Evolutionary conservation across 2,329 filamentous ascomycete species (phyloP).

Genomic region (Pseudogymnoascus sp.): DNA sequence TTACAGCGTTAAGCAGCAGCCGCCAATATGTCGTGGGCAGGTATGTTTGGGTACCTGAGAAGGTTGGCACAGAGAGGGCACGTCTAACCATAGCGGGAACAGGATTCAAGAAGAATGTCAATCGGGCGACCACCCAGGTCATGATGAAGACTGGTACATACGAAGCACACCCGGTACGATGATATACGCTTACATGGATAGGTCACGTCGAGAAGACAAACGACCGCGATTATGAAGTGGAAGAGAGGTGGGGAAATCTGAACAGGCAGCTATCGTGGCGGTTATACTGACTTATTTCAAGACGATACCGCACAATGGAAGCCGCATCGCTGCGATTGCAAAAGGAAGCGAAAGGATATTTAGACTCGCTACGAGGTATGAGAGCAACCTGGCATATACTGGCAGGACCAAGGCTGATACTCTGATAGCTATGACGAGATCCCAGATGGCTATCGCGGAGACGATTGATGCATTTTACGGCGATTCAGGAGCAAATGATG

Average conservation of each 20-base stretch:
- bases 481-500: constrained; percentile 87
- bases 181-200: constrained; percentile 24
- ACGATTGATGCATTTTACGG: constrained; percentile 99
- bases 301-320: constrained; percentile 96
- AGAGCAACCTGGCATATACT: not conserved
- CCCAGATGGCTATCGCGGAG: constrained; percentile 98
- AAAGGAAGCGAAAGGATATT: constrained; percentile 96
- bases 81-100: constrained; percentile 11
- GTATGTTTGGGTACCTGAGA: constrained; percentile 32
- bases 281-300: constrained; percentile 17
- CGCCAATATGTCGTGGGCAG: constrained; percentile 61
- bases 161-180: not conserved
- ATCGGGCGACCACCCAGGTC: constrained; percentile 96
- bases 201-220: constrained; percentile 98
- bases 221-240: constrained; percentile 97
- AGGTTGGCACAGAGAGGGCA: not conserved
- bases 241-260: constrained; percentile 59
- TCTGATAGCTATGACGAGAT: constrained; percentile 82
- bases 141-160: constrained; percentile 94
- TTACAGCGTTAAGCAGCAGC: not conserved
- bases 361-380: constrained; percentile 84
- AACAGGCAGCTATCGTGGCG: not conserved
- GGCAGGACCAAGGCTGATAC: constrained; percentile 10
- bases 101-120: constrained; percentile 95
- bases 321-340: constrained; percentile 84